These are phyloP conservation scores for Albizia julibrissin DNA, from an alignment of 306 rosid genomes.

Conservation along the genomic window DNA sequence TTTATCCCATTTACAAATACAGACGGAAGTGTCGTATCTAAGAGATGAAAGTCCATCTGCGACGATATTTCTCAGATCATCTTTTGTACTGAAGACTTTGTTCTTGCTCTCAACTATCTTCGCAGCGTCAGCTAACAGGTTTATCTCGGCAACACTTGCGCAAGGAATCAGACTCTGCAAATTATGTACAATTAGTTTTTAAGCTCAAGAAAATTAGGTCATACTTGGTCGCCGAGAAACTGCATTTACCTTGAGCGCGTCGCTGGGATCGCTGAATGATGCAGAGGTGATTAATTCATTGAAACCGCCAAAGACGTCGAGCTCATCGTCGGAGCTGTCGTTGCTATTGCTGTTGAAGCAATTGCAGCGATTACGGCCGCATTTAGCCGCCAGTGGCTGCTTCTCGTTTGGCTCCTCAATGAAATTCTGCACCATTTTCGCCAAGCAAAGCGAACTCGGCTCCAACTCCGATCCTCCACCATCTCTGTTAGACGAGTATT, in stretches of 20 bases:
- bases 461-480: constrained; percentile 55
- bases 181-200: background rate
- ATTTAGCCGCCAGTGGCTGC: constrained; percentile 41
- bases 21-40: constrained; percentile 76
- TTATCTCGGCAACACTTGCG: constrained; percentile 73
- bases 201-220: background rate
- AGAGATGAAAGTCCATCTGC: constrained; percentile 62
- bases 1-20: constrained; percentile 90
- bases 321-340: constrained; percentile 86
- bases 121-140: constrained; percentile 82
- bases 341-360: constrained; percentile 83
- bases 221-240: constrained; percentile 1
- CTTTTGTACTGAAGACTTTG: constrained; percentile 62
- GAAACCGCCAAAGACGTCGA: constrained; percentile 61
- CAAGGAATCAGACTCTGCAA: constrained; percentile 73
- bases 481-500: constrained; percentile 43
- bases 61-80: constrained; percentile 68
- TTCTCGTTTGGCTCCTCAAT: constrained; percentile 78
- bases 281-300: constrained; percentile 59
- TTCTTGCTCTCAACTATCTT: constrained; percentile 74
- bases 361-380: constrained; percentile 85
- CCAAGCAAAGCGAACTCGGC: constrained; percentile 84
- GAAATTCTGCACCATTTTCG: constrained; percentile 88
- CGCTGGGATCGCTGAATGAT: constrained; percentile 53
- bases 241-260: constrained; percentile 68